Percentiles rank a stretch among this genome's conserved stretches.
Conservation (phyloP, 805 yeast species). For the Priceomyces carsonii region DNA sequence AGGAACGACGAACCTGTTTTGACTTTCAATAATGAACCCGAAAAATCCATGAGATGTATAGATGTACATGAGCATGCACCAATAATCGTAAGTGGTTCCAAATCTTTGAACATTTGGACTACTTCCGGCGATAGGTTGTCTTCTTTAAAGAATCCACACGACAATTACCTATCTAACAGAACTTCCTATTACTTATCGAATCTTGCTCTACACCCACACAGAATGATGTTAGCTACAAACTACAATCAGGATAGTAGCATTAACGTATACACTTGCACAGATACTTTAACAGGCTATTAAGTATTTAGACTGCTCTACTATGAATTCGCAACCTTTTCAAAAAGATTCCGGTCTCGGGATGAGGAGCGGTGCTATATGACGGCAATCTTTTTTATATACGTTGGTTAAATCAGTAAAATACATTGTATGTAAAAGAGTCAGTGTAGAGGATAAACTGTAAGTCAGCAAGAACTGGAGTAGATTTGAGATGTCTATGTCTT, state of each 20-base stretch:
- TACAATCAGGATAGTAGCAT: constrained; percentile 77
- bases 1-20: constrained; percentile 70
- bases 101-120: constrained; percentile 77
- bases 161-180: constrained; percentile 44
- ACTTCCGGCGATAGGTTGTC: constrained; percentile 77
- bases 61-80: constrained; percentile 98
- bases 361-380: neutral
- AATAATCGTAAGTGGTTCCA: constrained; percentile 83
- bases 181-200: constrained; percentile 60
- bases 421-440: no score
- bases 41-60: constrained; percentile 58
- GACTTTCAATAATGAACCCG: constrained; percentile 57
- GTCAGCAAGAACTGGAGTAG: no score
- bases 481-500: no score
- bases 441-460: no score
- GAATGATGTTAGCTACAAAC: constrained; percentile 88
- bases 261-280: constrained; percentile 51
- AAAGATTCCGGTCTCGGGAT: constrained; percentile 3
- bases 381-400: neutral
- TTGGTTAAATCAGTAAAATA: neutral
- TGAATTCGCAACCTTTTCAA: neutral
- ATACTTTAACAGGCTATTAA: constrained; percentile 36
- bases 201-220: constrained; percentile 85
- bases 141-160: constrained; percentile 54
- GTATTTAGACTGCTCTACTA: neutral